These are phyloP conservation scores for Trichoderma pleuroti DNA, from an alignment of 2,329 filamentous ascomycete species.

Conservation along the genomic window DNA sequence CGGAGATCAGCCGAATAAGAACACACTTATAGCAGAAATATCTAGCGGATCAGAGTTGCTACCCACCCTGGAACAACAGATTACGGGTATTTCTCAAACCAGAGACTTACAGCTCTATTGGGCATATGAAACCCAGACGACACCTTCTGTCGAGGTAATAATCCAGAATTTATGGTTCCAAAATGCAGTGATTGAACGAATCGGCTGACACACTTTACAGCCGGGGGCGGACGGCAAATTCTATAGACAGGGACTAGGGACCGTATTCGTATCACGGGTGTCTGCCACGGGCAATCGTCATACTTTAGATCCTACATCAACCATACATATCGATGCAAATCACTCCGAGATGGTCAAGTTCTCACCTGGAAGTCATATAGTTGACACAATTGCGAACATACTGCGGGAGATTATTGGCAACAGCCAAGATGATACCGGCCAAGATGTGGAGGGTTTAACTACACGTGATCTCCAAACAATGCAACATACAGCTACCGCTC, in stretches of 20 bases:
- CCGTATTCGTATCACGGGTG: not conserved
- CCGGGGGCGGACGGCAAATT: no score
- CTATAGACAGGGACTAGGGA: not conserved
- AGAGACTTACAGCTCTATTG: not conserved
- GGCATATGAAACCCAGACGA: constrained; percentile 1
- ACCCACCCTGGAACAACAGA: not conserved
- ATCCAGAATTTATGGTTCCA: not conserved
- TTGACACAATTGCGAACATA: not conserved
- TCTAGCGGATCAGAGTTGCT: not conserved
- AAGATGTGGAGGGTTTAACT: not conserved
- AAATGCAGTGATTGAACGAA: no score
- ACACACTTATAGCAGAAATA: not conserved
- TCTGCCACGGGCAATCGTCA: not conserved
- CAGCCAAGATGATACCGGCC: not conserved
- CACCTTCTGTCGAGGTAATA: not conserved
- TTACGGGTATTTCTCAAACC: not conserved
- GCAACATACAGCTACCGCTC: no score
- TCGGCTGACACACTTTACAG: no score
- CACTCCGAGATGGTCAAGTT: constrained; percentile 14
- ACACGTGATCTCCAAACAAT: no score
- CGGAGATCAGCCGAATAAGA: not conserved
- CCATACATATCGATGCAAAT: not conserved
- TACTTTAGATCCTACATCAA: not conserved
- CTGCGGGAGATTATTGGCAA: not conserved
- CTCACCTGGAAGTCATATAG: not conserved